phyloP scores from a whole-genome alignment of 2,329 filamentous ascomycete genomes.

The Colletotrichum phormii region DNA sequence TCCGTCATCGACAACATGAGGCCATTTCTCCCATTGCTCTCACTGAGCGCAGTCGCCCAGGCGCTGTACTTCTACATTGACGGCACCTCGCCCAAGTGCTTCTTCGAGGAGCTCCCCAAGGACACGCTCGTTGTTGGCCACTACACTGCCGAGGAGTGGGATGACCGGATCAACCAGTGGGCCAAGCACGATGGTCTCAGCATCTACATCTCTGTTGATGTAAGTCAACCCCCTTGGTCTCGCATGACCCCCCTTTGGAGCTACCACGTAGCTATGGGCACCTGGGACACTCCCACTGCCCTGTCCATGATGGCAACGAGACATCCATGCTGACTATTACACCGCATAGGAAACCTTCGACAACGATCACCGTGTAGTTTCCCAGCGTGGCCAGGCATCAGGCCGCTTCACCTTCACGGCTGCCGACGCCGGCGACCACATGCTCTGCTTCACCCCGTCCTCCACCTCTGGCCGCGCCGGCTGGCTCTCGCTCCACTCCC shows the following conservation, averaged over 20 bases:
- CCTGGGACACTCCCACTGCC: neutral
- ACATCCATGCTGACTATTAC: slow-evolving; percentile 21
- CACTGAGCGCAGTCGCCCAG: slow-evolving; percentile 74
- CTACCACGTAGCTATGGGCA: neutral
- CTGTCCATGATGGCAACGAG: neutral
- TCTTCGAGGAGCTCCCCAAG: slow-evolving; percentile 98
- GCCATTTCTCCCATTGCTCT: slow-evolving; percentile 72
- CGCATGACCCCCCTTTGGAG: neutral
- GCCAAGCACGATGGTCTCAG: slow-evolving; percentile 78
- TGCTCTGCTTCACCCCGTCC: slow-evolving; percentile 90
- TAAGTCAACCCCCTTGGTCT: slow-evolving; percentile 50
- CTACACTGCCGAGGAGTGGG: slow-evolving; percentile 88
- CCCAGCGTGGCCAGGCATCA: slow-evolving; percentile 78
- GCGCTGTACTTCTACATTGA: slow-evolving; percentile 98
- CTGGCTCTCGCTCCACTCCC: slow-evolving; percentile 76
- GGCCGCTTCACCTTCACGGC: slow-evolving; percentile 97
- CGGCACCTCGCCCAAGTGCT: slow-evolving; percentile 87
- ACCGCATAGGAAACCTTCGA: slow-evolving; percentile 87
- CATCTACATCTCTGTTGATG: slow-evolving; percentile 92
- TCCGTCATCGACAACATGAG: slow-evolving; percentile 59
- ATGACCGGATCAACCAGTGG: slow-evolving; percentile 77
- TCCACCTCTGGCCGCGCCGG: slow-evolving; percentile 76
- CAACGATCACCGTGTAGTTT: slow-evolving; percentile 96
- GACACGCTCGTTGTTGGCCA: slow-evolving; percentile 96
- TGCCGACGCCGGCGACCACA: slow-evolving; percentile 94